Conservation (phyloP, 169 alveolate species). For the Cryptosporidium muris region DNA sequence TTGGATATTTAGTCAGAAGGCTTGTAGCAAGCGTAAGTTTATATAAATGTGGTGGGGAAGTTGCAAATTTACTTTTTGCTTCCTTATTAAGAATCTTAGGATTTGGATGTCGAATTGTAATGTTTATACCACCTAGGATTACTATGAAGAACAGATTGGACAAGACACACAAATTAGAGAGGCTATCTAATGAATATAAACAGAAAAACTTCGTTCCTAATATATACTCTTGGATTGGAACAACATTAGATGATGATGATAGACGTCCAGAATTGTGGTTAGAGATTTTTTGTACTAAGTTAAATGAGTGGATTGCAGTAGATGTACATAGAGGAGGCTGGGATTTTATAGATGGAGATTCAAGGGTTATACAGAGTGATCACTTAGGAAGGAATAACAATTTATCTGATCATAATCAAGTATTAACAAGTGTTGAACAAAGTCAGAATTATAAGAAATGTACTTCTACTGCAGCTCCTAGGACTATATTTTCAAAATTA, state of each 20-base stretch:
- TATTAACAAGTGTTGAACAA: not conserved
- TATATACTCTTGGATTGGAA: no score
- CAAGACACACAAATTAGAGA: no score
- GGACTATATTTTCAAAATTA: constrained; percentile 24
- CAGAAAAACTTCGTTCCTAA: no score
- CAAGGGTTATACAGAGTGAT: not conserved
- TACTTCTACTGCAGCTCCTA: not conserved
- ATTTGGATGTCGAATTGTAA: constrained; percentile 12
- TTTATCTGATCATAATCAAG: not conserved
- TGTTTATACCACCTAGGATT: constrained; percentile 46
- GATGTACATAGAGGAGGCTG: constrained; percentile 70
- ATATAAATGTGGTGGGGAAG: constrained; percentile 54
- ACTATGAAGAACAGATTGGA: constrained; percentile 2
- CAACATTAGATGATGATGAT: constrained; percentile 20
- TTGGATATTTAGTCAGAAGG: constrained; percentile 27
- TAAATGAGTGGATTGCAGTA: constrained; percentile 57
- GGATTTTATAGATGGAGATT: constrained; percentile 36
- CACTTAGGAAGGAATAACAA: not conserved
- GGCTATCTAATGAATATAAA: no score
- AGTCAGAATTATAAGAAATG: not conserved
- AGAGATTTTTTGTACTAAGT: constrained; percentile 40
- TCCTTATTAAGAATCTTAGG: constrained; percentile 36
- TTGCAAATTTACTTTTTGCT: constrained; percentile 50
- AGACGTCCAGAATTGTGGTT: constrained; percentile 67
- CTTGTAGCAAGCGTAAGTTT: not conserved